These are phyloP conservation scores for Aspergillus brunneoviolaceus DNA, from an alignment of 2,329 filamentous ascomycete genomes.

Conservation along the genomic window DNA sequence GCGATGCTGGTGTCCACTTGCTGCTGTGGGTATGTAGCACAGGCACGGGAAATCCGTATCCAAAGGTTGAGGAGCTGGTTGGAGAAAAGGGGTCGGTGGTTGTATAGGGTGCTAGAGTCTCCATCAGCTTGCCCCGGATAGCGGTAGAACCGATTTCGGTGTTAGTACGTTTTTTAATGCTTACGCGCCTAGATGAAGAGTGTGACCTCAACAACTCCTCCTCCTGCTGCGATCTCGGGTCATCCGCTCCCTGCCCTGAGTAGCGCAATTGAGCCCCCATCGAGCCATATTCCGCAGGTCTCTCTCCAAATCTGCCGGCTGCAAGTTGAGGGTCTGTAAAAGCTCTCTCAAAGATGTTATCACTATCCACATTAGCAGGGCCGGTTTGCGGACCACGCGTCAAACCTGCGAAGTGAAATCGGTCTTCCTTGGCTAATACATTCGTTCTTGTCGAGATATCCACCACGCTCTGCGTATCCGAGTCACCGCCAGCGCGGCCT, in stretches of 20 bases:
- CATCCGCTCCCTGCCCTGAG: conserved; percentile 32
- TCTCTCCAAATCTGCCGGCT: conserved; percentile 21
- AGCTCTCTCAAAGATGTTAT: conserved; percentile 81
- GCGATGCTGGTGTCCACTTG: conserved; percentile 84
- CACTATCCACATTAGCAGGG: conserved; percentile 68
- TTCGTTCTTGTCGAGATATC: conserved; percentile 82
- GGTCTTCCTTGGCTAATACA: conserved; percentile 63
- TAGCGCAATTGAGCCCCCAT: conserved; percentile 25
- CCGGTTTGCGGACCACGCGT: conserved; percentile 71
- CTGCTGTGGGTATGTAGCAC: conserved; percentile 83
- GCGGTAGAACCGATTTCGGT: conserved; percentile 76
- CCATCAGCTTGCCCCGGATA: conserved; percentile 78
- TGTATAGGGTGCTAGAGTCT: conserved; percentile 79
- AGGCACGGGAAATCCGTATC: conserved; percentile 46
- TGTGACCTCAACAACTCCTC: conserved; percentile 40
- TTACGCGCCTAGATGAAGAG: conserved; percentile 61
- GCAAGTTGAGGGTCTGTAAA: conserved; percentile 55
- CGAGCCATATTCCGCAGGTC: conserved; percentile 22
- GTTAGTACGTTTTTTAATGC: conserved; percentile 82
- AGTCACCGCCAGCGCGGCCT: conserved; percentile 75
- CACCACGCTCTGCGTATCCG: conserved; percentile 86
- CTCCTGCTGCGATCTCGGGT: conserved; percentile 32
- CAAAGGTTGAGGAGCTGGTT: conserved; percentile 33
- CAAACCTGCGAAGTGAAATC: conserved; percentile 48
- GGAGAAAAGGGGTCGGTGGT: conserved; percentile 50